Evolutionary conservation across 2,329 filamentous ascomycete species (phyloP), one percentile per base, ranked within the genome.

Genomic region (Fusarium armeniacum): DNA sequence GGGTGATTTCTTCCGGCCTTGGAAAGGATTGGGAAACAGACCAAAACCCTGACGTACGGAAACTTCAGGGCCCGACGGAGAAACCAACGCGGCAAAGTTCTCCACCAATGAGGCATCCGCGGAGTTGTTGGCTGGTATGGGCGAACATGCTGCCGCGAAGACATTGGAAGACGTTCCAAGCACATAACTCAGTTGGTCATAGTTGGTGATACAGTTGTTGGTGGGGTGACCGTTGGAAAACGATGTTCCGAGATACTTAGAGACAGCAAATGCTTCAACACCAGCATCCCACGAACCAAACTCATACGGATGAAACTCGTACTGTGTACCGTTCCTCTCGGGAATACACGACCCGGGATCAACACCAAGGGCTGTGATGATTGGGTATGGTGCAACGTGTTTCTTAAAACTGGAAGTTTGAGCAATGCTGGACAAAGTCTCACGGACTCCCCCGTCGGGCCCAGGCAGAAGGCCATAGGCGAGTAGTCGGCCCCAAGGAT

Each of bases 281-380:
- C 58, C 58, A 11, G 44, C 18, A n/a, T 61, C 58, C 58, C 58
- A 61, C 5, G 58, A 61, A 0, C 58, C 58, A 44, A 61, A 61
- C n/a, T 61, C 58, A 3, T 44, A 61, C 0, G 58, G 58, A 2
- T 61, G 58, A 24, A 61, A 61, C 6, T 61, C 58, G 5, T 61
- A 61, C 5, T 61, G 58, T 1, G 58, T 61, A 2, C 22, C 58
- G 4, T 61, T 61, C 6, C 52, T 28, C 11, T 50, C 52, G 1
- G 58, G 58, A 11, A 58, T 61, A 11, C 58, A 61, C 1, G 52
- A 61, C 0, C 58, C 58, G 15, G 52, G 32, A 12, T 61, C 36
- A 1, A 61, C 28, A 22, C 58, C 58, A 50, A 61, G 58, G 3
- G 35, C 52, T 44, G 58, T 61, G n/a, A 61, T 61, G 18, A 61